Evolutionary conservation across 2,329 filamentous ascomycete genomes (phyloP).

Genomic region (Xylaria sp.): DNA sequence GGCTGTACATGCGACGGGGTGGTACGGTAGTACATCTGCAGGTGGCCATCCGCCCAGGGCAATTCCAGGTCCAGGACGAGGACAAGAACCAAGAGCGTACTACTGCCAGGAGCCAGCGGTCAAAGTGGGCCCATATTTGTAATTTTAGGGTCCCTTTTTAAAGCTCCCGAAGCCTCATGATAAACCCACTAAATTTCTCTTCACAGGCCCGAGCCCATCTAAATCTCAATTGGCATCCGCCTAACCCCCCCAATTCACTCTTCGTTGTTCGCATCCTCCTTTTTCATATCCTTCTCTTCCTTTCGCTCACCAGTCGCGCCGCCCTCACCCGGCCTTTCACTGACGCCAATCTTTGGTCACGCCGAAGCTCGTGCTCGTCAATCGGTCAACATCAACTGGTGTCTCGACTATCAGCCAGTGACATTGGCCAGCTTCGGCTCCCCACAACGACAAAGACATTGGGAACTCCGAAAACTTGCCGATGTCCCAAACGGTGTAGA

Average conservation of each 20-base stretch:
- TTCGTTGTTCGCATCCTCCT: constrained; percentile 11
- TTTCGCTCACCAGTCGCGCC: constrained; percentile 12
- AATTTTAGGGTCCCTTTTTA: constrained; percentile 25
- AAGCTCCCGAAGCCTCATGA: constrained; percentile 28
- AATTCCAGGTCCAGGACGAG: not conserved
- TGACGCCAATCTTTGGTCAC: constrained; percentile 14
- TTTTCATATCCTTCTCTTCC: constrained; percentile 8
- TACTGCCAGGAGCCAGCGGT: constrained; percentile 6
- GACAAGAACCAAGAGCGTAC: not conserved
- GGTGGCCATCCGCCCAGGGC: not conserved
- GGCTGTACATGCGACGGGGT: constrained; percentile 1
- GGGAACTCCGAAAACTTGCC: constrained; percentile 24
- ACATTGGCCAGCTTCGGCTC: constrained; percentile 27
- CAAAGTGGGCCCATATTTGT: constrained; percentile 33
- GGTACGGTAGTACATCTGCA: constrained; percentile 8
- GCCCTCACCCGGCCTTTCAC: constrained; percentile 12
- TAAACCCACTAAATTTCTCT: constrained; percentile 46
- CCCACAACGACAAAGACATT: constrained; percentile 12
- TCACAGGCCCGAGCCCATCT: constrained; percentile 39
- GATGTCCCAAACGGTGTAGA: not conserved
- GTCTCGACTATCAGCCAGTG: constrained; percentile 18
- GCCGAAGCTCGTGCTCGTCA: constrained; percentile 18
- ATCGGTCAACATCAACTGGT: constrained; percentile 21
- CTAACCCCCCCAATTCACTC: constrained; percentile 8
- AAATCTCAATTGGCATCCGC: constrained; percentile 29